Evolutionary conservation across 1,139 yeast genomes (phyloP).

Genomic region (Diutina pseudorugosa): DNA sequence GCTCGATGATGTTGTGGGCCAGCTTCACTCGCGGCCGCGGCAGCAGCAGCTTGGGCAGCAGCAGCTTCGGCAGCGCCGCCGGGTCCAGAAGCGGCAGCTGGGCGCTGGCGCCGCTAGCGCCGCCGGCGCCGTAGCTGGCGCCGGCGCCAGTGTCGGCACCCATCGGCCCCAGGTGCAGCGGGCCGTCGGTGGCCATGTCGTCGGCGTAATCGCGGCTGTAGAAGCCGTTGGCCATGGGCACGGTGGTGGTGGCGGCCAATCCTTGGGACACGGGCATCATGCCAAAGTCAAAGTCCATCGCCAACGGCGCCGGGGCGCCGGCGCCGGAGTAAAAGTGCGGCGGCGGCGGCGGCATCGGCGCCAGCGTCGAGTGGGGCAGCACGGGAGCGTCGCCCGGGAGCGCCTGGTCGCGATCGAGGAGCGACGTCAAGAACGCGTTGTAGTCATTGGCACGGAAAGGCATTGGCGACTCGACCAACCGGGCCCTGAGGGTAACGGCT

Average conservation of each 20-base stretch:
- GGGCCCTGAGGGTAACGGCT: background rate
- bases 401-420: constrained; percentile 14
- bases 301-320: constrained; percentile 10
- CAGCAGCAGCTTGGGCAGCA: background rate
- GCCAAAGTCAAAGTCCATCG: constrained; percentile 23
- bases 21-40: background rate
- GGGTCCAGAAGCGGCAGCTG: constrained; percentile 1
- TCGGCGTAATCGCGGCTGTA: background rate
- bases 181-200: background rate
- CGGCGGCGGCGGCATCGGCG: background rate
- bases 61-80: background rate
- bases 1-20: constrained; percentile 35
- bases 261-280: constrained; percentile 6
- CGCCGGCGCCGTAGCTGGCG: background rate
- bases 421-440: constrained; percentile 18
- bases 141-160: background rate
- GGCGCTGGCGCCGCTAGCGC: background rate
- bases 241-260: background rate
- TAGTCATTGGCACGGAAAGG: constrained; percentile 21
- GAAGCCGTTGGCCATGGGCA: background rate
- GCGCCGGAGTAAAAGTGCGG: background rate
- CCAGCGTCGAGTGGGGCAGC: background rate
- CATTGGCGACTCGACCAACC: constrained; percentile 10
- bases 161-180: background rate
- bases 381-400: background rate